Evolutionary conservation across 2,329 filamentous ascomycete species (phyloP).

Genomic region (Trichoderma hamatum): DNA sequence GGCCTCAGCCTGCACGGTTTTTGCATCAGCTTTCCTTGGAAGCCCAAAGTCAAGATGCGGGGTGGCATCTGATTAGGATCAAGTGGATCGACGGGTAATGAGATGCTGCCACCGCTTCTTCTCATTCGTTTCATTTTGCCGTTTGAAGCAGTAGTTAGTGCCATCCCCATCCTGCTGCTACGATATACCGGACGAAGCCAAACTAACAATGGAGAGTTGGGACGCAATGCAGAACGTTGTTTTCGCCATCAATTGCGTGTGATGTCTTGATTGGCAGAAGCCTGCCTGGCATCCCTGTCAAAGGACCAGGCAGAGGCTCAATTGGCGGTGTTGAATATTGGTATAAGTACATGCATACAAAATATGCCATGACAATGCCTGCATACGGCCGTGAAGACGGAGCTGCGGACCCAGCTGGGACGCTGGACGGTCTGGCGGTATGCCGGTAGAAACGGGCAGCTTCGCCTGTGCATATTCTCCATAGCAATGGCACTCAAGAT

Average conservation of each 20-base stretch:
- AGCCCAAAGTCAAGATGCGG: slow-evolving; percentile 1
- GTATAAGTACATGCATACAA: background rate
- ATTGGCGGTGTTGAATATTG: slow-evolving; percentile 13
- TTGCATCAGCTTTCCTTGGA: slow-evolving; percentile 18
- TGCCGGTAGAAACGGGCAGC: slow-evolving; percentile 21
- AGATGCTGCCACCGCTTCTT: slow-evolving; percentile 18
- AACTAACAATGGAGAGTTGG: slow-evolving; percentile 5
- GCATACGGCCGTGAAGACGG: slow-evolving; percentile 10
- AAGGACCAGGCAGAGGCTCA: slow-evolving; percentile 4
- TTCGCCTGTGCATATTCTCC: slow-evolving; percentile 23
- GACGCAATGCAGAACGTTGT: slow-evolving; percentile 20
- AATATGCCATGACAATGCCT: background rate
- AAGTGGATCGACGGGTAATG: slow-evolving; percentile 5
- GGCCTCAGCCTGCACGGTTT: slow-evolving; percentile 17
- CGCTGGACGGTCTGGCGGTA: slow-evolving; percentile 19
- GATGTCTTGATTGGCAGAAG: slow-evolving; percentile 25
- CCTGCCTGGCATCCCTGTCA: background rate
- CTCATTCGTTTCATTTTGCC: background rate
- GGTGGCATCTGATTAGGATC: slow-evolving; percentile 5
- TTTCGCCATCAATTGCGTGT: slow-evolving; percentile 18
- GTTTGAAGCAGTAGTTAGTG: background rate
- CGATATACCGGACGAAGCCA: slow-evolving; percentile 4
- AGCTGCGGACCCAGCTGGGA: background rate
- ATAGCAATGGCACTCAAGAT: slow-evolving; percentile 6
- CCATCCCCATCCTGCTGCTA: background rate